Base-by-base conservation (phyloP, 2,329 filamentous ascomycete species). In the Fusarium citri region DNA sequence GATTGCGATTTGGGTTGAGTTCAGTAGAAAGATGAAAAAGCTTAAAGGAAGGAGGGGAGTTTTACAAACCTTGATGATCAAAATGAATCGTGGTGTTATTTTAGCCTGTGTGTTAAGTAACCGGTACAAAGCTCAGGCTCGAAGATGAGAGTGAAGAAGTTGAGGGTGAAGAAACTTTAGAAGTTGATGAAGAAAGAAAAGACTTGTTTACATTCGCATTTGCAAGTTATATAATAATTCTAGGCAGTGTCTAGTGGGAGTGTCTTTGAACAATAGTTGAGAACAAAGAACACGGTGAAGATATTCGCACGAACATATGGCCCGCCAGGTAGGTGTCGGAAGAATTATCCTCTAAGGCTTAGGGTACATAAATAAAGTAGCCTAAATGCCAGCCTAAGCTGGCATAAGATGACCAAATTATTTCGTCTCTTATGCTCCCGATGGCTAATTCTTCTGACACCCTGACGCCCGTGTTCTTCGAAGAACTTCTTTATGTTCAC, bases 181-280 rank as follows among this genome's bases (percentile, higher is more conserved):
- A 34, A 34, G 16, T 9, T 50, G 22, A 11, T 18, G 30, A 34
- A 12, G 34, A 25, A 28, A 51, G 20, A 18, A 50, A 25, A 11
- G 26, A 4, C 2, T 3, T 30, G 8, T 34, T 41, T 25, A 8
- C 1, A 37, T 12, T n/a, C 18, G n/a, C 9, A 12, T 3, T 37
- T n/a, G 2, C 18, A 37, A 37, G 18, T n/a, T 37, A 37, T 37
- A 37, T 37, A 37, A 4, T n/a, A 37, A 31, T 4, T 37, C 18
- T 7, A n/a, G 34, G 2, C 10, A 37, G 34, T 37, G 6, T 37
- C 34, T 37, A n/a, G 40, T 26, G 23, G n/a, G 22, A 28, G 2
- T 9, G 11, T 20, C n/a, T 25, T 59, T 50, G 69, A 72, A 68
- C 53, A 68, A 64, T 42, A 28, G 6, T 8, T 18, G 22, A n/a